Percentiles rank a stretch among this genome's conserved stretches.
phyloP scores from a whole-genome alignment of 2,329 filamentous ascomycete genomes.

The Nigrospora osmanthi region DNA sequence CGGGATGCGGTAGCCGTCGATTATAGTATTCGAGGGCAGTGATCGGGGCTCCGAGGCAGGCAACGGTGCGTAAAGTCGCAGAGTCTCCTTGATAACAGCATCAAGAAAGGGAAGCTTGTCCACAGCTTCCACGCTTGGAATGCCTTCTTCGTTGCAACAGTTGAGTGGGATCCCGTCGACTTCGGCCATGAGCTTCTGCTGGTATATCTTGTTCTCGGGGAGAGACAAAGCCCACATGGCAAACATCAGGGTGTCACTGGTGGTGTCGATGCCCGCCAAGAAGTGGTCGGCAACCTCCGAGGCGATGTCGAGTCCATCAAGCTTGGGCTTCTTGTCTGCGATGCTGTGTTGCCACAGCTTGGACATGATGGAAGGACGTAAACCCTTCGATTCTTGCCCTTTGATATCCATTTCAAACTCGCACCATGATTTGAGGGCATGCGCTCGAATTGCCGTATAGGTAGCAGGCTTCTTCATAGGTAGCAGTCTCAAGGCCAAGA shows the following conservation, averaged over 20 bases:
- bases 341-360: constrained; percentile 26
- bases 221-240: constrained; percentile 39
- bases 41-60: constrained; percentile 42
- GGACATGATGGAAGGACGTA: constrained; percentile 22
- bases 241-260: constrained; percentile 43
- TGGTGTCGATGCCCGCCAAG: constrained; percentile 44
- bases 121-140: constrained; percentile 24
- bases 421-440: constrained; percentile 17
- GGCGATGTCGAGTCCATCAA: constrained; percentile 38
- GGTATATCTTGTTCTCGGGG: constrained; percentile 30
- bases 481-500: constrained; percentile 25
- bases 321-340: constrained; percentile 12
- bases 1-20: constrained; percentile 14
- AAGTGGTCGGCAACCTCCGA: constrained; percentile 47
- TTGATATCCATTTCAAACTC: too few relatives aligned
- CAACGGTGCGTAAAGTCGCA: constrained; percentile 40
- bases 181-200: constrained; percentile 35
- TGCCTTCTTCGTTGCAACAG: constrained; percentile 15
- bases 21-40: constrained; percentile 18
- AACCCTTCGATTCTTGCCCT: constrained; percentile 3
- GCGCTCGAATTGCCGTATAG: constrained; percentile 40
- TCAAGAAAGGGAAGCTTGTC: constrained; percentile 35
- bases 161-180: constrained; percentile 19
- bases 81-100: constrained; percentile 41
- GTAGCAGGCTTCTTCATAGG: constrained; percentile 42